Base-by-base conservation (phyloP, 129 eudicot genomes). In the Chrysanthemum lavandulifolium region DNA sequence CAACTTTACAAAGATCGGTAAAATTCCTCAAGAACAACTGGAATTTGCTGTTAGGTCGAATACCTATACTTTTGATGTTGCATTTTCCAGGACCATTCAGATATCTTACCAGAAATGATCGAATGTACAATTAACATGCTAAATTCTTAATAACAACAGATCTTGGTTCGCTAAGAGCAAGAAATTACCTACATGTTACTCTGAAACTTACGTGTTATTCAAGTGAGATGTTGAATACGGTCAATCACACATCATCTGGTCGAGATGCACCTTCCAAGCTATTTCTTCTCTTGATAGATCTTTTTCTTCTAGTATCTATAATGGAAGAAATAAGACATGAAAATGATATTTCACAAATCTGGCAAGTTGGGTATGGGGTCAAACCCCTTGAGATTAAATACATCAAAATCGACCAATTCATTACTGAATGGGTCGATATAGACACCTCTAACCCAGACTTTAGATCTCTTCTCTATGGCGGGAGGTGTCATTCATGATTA, bases 251-350 rank as follows among this genome's bases (percentile, higher is more conserved):
- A 71, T 71, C 76, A 71, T 56, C 72, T 50, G 65, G 57, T 69
- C 54, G 57, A 73, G 76, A 69, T 43, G 66, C 65, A 49, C 77
- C 79, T 65, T 79, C 96, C 61, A 67, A 18, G 61, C 65, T 70
- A 77, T 77, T 89, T 66, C 83, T 84, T 64, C 82, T 80, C 77
- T 80, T 84, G 82, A 68, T 71, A 1, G 83, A 73, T 68, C 84
- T 65, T 82, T 88, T 73, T 80, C 92, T 73, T 89, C 88, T 10
- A 61, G 55, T 31, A 78, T 76, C 96, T 89, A 75, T 63, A 79
- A 19, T 19, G 16, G 40, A 47, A 33, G 40, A 47, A 58, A 61
- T 56, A n/a, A 13, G 18, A 54, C 10, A 67, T 52, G 54, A 13
- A 61, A 36, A 55, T 40, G 16, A 55, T 70, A 2, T 16, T 9